Base-by-base conservation (phyloP, 1,284 basidiomycete genomes). In the Malassezia equina region DNA sequence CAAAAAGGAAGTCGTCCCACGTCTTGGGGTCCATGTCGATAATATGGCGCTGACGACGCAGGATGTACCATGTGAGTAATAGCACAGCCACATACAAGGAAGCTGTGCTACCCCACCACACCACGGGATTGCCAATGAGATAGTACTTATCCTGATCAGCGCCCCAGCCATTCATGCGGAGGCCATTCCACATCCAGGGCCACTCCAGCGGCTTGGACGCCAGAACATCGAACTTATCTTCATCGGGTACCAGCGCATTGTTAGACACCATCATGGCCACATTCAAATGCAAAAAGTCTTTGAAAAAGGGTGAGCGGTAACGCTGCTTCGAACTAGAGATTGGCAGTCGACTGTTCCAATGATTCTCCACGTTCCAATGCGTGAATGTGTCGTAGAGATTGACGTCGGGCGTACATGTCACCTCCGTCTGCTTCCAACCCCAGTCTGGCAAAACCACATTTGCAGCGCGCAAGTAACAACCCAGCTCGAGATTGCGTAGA, bases 251-350 rank as follows among this genome's bases (percentile, higher is more conserved):
- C 51, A 98, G 83, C 0, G 94, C 91, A 75, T 98, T 98, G 80
- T 98, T 98, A 4, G 91, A 94, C 0, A 90, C 95, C 89, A 94
- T 93, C 94, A 98, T 98, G 13, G 91, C 93, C 13, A 98, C 88
- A 70, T 98, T 98, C 55, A 98, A 82, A 75, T 98, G 93, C 83
- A 90, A 90, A 77, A 98, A 96, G 77, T 98, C 93, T 52, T 86
- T 84, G 52, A 95, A 78, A 81, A 98, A 98, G 0, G 91, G 86
- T 2, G 93, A 94, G 40, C 79, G 80, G 79, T 93, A 94, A 56
- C 85, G 82, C 69, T 87, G 88, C 49, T 81, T 80, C 52, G 93
- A 81, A 3, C 87, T 91, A 9, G 34, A 25, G 4, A 82, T 69
- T 4, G 90, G 88, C 5, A 98, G 88, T 68, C 86, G 81, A 51